These are phyloP conservation scores for Fonsecaea multimorphosa DNA, from an alignment of 2,329 filamentous ascomycete genomes.

Conservation along the genomic window DNA sequence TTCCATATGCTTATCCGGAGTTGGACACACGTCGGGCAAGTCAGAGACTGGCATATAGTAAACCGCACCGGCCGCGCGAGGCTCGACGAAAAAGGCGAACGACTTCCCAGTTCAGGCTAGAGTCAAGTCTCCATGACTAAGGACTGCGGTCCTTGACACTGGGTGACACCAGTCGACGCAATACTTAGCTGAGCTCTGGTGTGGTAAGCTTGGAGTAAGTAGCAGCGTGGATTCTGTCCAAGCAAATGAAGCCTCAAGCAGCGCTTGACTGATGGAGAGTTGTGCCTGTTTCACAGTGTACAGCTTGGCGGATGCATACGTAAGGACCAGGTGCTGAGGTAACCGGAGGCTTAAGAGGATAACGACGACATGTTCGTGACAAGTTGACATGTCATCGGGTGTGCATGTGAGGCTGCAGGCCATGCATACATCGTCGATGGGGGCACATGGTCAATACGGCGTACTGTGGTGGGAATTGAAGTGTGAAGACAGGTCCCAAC, in stretches of 20 bases:
- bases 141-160: neutral
- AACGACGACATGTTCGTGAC: neutral
- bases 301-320: conserved; percentile 5
- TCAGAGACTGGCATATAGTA: neutral
- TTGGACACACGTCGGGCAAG: neutral
- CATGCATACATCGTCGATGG: neutral
- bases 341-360: conserved; percentile 8
- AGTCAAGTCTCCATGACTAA: conserved; percentile 13
- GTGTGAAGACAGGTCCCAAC: neutral
- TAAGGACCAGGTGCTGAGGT: conserved; percentile 21
- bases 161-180: too few relatives aligned
- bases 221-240: neutral
- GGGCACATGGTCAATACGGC: neutral
- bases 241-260: conserved; percentile 16
- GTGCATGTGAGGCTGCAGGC: neutral
- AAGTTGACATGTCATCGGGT: neutral
- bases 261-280: conserved; percentile 16
- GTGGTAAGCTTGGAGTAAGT: conserved; percentile 16
- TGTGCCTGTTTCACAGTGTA: neutral
- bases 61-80: neutral
- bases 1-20: neutral
- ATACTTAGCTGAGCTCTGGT: conserved; percentile 5
- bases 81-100: conserved; percentile 14
- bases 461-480: neutral
- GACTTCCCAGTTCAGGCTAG: conserved; percentile 10